phyloP scores from a whole-genome alignment of 1,284 basidiomycete species.

The Porogramme epimiltina region DNA sequence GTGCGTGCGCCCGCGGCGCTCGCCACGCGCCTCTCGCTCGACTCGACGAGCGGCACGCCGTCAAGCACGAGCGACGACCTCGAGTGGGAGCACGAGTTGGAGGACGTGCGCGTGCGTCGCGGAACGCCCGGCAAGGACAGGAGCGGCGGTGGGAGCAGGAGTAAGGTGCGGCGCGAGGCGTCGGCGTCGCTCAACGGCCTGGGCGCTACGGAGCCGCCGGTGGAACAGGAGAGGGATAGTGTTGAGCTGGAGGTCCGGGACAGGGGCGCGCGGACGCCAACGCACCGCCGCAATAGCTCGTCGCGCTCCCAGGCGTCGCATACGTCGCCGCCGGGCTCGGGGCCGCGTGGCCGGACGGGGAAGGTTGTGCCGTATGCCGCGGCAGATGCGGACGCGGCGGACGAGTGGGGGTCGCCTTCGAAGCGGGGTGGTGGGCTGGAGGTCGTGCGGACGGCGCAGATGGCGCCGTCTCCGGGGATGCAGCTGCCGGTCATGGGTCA shows the following conservation, averaged over 20 bases:
- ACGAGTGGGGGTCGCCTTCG: constrained; percentile 1
- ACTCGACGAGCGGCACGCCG: constrained; percentile 30
- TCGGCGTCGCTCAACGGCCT: constrained; percentile 11
- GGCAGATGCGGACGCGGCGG: background rate
- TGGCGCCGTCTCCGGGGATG: constrained; percentile 34
- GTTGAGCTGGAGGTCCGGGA: constrained; percentile 18
- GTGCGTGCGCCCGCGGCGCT: constrained; percentile 18
- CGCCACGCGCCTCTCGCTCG: constrained; percentile 28
- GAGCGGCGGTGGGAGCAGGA: background rate
- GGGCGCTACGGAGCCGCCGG: background rate
- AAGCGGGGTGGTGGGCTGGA: background rate
- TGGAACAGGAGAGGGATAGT: constrained; percentile 12
- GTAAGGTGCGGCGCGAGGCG: background rate
- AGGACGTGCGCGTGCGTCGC: constrained; percentile 23
- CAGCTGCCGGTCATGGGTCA: constrained; percentile 26
- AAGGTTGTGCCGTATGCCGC: constrained; percentile 10
- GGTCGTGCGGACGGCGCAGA: constrained; percentile 31
- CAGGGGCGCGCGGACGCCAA: constrained; percentile 1
- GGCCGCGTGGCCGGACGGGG: background rate
- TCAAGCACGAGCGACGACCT: constrained; percentile 33
- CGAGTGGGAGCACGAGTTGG: constrained; percentile 33
- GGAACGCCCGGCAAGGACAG: background rate
- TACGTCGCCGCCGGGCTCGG: background rate
- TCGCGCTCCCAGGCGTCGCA: constrained; percentile 6
- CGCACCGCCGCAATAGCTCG: constrained; percentile 10